A percentile compares a stretch with the other conserved stretches of the same genome.
Conservation (phyloP, 805 yeast genomes). For the Teunomyces gatunensis region DNA sequence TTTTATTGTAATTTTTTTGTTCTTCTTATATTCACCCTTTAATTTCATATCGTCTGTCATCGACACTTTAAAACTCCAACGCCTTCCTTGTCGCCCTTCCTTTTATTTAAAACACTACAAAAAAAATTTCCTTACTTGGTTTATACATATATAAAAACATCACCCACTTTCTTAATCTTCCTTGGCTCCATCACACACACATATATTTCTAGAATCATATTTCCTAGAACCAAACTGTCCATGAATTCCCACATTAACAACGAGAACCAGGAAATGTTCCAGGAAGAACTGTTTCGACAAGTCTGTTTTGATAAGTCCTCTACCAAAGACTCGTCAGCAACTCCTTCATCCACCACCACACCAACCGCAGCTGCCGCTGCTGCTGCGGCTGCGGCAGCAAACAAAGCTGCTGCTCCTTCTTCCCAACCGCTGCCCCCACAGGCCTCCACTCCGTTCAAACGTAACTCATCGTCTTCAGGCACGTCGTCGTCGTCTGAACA, state of each 20-base stretch:
- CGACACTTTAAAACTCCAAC: constrained; percentile 3
- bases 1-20: background rate
- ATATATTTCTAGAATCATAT: too few species aligned
- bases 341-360: constrained; percentile 14
- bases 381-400: constrained; percentile 6
- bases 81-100: constrained; percentile 1
- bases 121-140: background rate
- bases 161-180: background rate
- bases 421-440: constrained; percentile 6
- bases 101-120: background rate
- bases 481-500: constrained; percentile 10
- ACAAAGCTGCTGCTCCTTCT: constrained; percentile 6
- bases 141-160: background rate
- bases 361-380: constrained; percentile 10
- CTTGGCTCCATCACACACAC: background rate
- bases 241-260: constrained; percentile 34
- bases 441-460: constrained; percentile 11
- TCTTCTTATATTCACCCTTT: constrained; percentile 6
- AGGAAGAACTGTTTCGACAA: constrained; percentile 25
- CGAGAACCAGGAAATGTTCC: constrained; percentile 31
- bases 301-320: constrained; percentile 30
- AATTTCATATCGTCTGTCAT: constrained; percentile 5
- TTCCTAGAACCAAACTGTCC: too few species aligned
- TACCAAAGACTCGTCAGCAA: constrained; percentile 13
- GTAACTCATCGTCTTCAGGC: constrained; percentile 17